A percentile compares a stretch with the other conserved stretches of the same genome.
Conservation (phyloP, 1,284 basidiomycete species). For the Sanghuangporus weigelae region DNA sequence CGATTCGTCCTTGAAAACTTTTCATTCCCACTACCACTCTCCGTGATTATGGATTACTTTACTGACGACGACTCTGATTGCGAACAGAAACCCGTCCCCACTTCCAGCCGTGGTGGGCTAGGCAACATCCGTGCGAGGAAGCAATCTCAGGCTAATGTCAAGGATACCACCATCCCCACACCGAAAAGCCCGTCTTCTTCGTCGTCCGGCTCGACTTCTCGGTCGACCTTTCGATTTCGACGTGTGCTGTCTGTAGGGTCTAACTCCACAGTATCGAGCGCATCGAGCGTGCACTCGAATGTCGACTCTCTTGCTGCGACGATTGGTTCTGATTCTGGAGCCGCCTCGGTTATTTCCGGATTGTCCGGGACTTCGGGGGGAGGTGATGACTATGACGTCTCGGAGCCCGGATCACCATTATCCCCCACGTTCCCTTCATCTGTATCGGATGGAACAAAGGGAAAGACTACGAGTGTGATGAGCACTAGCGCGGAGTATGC, state of each 20-base stretch:
- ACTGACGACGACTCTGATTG: neutral
- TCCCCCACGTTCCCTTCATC: neutral
- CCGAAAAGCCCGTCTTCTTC: neutral
- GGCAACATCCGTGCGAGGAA: conserved; percentile 11
- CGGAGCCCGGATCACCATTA: neutral
- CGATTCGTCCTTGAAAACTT: neutral
- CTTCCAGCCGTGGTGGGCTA: conserved; percentile 3
- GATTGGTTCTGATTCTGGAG: neutral
- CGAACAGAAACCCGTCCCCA: neutral
- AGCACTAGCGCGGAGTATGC: neutral
- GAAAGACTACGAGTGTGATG: neutral
- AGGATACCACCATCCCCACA: neutral
- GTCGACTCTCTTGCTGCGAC: neutral
- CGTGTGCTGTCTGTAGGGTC: neutral
- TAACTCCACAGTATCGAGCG: neutral
- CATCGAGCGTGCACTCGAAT: neutral
- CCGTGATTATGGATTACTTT: neutral
- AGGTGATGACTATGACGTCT: neutral
- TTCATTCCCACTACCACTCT: neutral
- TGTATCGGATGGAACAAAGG: neutral
- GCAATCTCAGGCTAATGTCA: neutral
- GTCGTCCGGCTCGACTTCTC: neutral
- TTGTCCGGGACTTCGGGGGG: neutral
- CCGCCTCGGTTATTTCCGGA: neutral
- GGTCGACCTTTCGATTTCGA: neutral